Base-by-base conservation (phyloP, 202 grass and related monocot genomes). In the Alloteropsis angusta region DNA sequence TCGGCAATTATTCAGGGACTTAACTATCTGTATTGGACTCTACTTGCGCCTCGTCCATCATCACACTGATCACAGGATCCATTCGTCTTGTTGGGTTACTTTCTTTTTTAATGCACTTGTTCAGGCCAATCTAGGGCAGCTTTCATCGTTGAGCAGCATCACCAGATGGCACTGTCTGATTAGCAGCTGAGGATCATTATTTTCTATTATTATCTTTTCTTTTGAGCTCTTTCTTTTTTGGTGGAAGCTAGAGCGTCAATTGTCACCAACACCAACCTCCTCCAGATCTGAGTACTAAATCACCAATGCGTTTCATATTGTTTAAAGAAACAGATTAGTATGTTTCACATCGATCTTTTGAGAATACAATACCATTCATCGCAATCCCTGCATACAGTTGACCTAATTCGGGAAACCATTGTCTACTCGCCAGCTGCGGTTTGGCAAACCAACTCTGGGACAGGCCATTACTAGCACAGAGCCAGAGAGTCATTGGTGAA, bases 391-490 rank as follows among this genome's bases (percentile, higher is more conserved):
- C n/a, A 50, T 52, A 26, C 44, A 48, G 71, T 58, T 65, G 48
- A 75, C 55, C 30, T 48, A 57, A 49, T 42, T 75, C 22, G 12
- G 6, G 19, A 16, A 57, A 60, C 14, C 14, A 26, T 79, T 22
- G n/a, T 17, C 6, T 26, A 23, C 12, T 23, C 7, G 3, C 18
- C 34, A 54, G 56, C 56, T 50, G 38, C 5, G 43, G 59, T 75
- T 79, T 79, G 75, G 53, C 42, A 74, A 76, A 53, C 77, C 43
- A 61, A 55, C 59, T 62, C 35, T 26, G 19, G 45, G 44, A 16
- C 21, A 55, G 38, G n/a, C 19, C 19, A 35, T 28, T 66, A 42
- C 18, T n/a, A 53, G 19, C 13, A 15, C 17, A 42, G 36, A 39
- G 42, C 19, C 13, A 15, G 23, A 42, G 36, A 39, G 42, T 19